These are phyloP conservation scores for Paragyromitra xinjiangensis DNA, from an alignment of 495 filamentous ascomycete genomes.

Conservation along the genomic window DNA sequence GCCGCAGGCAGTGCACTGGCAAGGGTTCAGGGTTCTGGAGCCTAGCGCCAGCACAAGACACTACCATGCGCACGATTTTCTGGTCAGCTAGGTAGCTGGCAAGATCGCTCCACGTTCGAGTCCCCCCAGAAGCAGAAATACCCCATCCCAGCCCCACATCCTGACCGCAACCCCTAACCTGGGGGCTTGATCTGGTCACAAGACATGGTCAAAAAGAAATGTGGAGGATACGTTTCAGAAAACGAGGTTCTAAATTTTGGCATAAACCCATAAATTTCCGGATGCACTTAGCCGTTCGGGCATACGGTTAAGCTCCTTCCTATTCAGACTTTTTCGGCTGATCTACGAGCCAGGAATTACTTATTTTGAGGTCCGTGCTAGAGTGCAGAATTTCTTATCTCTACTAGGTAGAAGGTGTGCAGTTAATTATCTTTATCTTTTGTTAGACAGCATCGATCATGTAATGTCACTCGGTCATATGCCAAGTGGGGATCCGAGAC, in stretches of 20 bases:
- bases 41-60: too few relatives aligned
- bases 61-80: too few relatives aligned
- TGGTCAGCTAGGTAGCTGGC: not conserved
- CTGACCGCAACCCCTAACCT: not conserved
- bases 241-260: not conserved
- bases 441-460: not conserved
- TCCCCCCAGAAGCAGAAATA: not conserved
- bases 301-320: constrained; percentile 3
- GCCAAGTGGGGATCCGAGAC: not conserved
- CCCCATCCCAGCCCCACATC: not conserved
- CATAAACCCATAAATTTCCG: not conserved
- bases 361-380: not conserved
- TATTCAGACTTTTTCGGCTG: constrained; percentile 8
- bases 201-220: constrained; percentile 6
- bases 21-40: not conserved
- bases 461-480: not conserved
- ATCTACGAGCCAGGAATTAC: not conserved
- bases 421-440: not conserved
- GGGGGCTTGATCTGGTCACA: not conserved
- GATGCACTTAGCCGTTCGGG: constrained; percentile 25
- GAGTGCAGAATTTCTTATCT: constrained; percentile 1
- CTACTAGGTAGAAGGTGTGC: not conserved
- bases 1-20: not conserved
- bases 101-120: not conserved
- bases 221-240: not conserved